A percentile compares a stretch with the other conserved stretches of the same genome.
Evolutionary conservation across 139 green algal genomes (phyloP).

Genomic region (Coccomyxa sp.): DNA sequence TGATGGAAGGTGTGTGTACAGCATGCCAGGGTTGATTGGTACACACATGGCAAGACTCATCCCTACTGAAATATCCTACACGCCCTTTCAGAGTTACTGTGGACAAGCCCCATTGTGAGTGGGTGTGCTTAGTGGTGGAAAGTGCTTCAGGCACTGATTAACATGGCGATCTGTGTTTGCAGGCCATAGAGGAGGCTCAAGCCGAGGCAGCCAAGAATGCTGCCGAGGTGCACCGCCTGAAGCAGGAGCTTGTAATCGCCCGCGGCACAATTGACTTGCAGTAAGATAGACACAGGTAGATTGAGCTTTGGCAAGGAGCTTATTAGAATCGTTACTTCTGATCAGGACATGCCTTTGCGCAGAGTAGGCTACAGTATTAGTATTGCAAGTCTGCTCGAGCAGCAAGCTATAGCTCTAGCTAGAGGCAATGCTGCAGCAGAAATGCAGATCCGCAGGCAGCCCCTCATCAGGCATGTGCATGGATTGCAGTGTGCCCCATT

Average conservation of each 20-base stretch:
- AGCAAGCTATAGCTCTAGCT: no score
- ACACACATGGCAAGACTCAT: neutral
- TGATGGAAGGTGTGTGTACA: neutral
- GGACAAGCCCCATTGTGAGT: neutral
- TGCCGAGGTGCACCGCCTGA: conserved; percentile 6
- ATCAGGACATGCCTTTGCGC: no score
- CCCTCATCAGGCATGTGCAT: no score
- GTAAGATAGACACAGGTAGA: no score
- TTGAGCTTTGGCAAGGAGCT: no score
- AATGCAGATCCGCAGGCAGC: no score
- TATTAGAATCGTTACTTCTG: no score
- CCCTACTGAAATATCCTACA: neutral
- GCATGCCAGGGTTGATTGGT: neutral
- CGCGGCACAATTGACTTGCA: no score
- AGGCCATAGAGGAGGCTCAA: conserved; percentile 9
- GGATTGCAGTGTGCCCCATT: no score
- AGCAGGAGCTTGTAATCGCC: conserved; percentile 7
- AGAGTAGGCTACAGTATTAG: no score
- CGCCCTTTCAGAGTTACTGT: neutral
- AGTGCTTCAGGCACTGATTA: neutral
- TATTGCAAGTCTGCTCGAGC: no score
- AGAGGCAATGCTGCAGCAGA: no score
- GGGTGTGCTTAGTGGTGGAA: neutral
- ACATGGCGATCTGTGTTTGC: neutral
- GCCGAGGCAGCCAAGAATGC: conserved; percentile 14